Percentiles rank a stretch among this genome's conserved stretches.
These are phyloP conservation scores for Pelagophyceae sp. DNA, from an alignment of 352 stramenopile species.

Conservation along the genomic window DNA sequence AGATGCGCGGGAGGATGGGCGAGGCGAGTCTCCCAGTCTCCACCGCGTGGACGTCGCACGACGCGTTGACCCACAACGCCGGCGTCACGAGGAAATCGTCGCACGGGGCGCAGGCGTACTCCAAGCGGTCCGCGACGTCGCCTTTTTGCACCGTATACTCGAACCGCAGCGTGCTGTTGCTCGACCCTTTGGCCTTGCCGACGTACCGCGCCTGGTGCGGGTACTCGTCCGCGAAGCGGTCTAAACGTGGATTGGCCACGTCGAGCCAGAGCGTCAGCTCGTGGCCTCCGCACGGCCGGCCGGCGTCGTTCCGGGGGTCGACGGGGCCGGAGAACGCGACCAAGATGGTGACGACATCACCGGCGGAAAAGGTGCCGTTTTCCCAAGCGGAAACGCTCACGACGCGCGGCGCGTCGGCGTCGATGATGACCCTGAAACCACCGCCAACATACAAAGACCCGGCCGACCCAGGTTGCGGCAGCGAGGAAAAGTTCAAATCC, in stretches of 20 bases:
- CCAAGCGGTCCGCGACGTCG: slow-evolving; percentile 12
- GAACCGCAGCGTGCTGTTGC: slow-evolving; percentile 19
- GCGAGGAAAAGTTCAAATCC: slow-evolving; percentile 4
- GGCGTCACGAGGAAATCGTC: slow-evolving; percentile 11
- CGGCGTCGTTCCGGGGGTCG: background rate
- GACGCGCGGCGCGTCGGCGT: slow-evolving; percentile 9
- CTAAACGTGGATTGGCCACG: background rate
- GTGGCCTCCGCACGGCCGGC: background rate
- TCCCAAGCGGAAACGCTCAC: background rate
- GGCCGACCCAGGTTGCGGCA: background rate
- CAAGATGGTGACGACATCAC: slow-evolving; percentile 18
- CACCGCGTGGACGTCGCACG: background rate
- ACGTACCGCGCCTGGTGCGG: slow-evolving; percentile 10
- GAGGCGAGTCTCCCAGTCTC: background rate
- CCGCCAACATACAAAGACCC: slow-evolving; percentile 53
- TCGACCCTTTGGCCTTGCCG: background rate
- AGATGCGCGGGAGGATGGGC: background rate
- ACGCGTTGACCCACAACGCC: slow-evolving; percentile 9
- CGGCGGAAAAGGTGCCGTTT: slow-evolving; percentile 15
- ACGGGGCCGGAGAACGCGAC: slow-evolving; percentile 21
- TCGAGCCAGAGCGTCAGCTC: slow-evolving; percentile 3
- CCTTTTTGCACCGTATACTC: slow-evolving; percentile 20
- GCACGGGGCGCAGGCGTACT: slow-evolving; percentile 22
- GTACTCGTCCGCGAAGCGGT: background rate
- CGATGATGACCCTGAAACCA: slow-evolving; percentile 51